A percentile compares a stretch with the other conserved stretches of the same genome.
Evolutionary conservation across 2,329 filamentous ascomycete genomes (phyloP).

Genomic region (Arthroderma sp.): DNA sequence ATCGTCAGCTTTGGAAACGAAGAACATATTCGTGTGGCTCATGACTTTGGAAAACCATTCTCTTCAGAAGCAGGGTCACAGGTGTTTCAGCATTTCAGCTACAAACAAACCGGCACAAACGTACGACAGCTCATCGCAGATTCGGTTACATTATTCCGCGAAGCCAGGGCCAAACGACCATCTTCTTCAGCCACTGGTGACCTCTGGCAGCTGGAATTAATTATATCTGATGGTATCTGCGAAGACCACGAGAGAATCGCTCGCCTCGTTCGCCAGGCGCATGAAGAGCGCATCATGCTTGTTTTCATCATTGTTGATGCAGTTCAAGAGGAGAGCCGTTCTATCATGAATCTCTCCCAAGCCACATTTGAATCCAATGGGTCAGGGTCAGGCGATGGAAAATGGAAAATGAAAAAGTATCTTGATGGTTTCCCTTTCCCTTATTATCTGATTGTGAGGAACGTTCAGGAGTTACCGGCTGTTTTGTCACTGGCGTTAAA

Average conservation of each 20-base stretch:
- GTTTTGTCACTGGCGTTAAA: conserved; percentile 79
- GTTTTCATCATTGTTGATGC: conserved; percentile 94
- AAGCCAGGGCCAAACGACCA: conserved; percentile 53
- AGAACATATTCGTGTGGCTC: conserved; percentile 62
- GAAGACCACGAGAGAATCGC: conserved; percentile 78
- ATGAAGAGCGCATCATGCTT: conserved; percentile 92
- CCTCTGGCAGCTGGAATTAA: conserved; percentile 87
- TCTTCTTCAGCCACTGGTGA: conserved; percentile 47
- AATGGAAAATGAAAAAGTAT: conserved; percentile 75
- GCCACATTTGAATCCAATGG: conserved; percentile 65
- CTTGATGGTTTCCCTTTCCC: conserved; percentile 93
- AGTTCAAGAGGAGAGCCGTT: conserved; percentile 32
- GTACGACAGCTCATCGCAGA: conserved; percentile 64
- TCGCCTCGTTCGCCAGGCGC: conserved; percentile 69
- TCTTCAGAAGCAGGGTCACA: conserved; percentile 68
- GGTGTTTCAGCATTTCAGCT: conserved; percentile 73
- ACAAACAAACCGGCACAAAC: conserved; percentile 75
- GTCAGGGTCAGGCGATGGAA: conserved; percentile 47
- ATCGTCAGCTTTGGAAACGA: conserved; percentile 77
- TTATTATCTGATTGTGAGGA: conserved; percentile 89
- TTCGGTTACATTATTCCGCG: conserved; percentile 69
- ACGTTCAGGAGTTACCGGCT: conserved; percentile 79
- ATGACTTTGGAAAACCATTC: conserved; percentile 74
- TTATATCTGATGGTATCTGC: conserved; percentile 88
- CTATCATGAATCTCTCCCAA: conserved; percentile 76